Base-by-base conservation (phyloP, 1,284 basidiomycete species). In the Inonotus hispidus region DNA sequence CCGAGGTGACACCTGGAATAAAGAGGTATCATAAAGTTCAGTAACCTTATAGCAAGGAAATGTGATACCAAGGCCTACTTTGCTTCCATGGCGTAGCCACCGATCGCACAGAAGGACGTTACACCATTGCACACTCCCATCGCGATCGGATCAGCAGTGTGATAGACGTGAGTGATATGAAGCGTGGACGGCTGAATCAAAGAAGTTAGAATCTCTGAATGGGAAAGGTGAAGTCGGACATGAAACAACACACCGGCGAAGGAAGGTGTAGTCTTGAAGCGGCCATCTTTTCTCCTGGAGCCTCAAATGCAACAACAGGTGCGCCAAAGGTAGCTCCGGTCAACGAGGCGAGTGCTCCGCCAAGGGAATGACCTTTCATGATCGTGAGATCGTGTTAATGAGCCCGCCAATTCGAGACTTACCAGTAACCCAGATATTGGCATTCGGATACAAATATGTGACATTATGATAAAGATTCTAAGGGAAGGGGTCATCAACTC, bases 361-460 rank as follows among this genome's bases (percentile, higher is more conserved):
- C 93, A 19, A 95, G 70, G 3, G 84, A 86, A 66, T 87, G 85
- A 0, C 90, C 87, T 54, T 56, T 59, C 23, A 64, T 13, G 50
- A 4, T 13, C 38, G 25, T 10, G 13, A 46, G 21, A 2, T 6
- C 10, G 16, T 19, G 38, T 52, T 29, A 4, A 29, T 21, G 5
- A 10, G 2, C 10, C 45, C 2, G 3, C 10, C 13, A 7, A 29
- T 2, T 50, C 13, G 41, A 13, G 3, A 49, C 69, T 14, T 49
- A 73, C 73, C 80, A 10, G 89, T 86, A 43, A 98, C 75, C 96
- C 96, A 99, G 62, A 99, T 91, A 66, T 90, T 90, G 59, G 95
- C 84, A 64, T 92, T 76, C 7, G 96, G 97, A 73, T 97, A 99
- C 81, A 96, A 84, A 71, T 91, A 92, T 4, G 94, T 90, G 55